Base-by-base conservation (phyloP, 441 rosid genomes). In the Brassica hybrid region DNA sequence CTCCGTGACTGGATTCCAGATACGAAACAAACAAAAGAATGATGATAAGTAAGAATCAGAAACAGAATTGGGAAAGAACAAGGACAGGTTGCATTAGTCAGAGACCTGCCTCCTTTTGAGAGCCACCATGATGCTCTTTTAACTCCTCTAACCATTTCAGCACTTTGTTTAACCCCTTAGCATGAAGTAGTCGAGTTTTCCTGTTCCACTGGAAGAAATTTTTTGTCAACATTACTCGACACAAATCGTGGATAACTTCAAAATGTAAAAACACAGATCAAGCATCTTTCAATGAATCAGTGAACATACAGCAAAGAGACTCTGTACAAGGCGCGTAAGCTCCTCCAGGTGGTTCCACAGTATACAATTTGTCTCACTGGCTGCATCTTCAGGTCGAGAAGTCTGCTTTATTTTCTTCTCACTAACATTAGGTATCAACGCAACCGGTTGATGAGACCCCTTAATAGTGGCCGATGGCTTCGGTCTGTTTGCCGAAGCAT, bases 141-240 rank as follows among this genome's bases (percentile, higher is more conserved):
- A 92, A 79, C 79, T 87, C 89, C 78, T 83, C 82, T 81, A 92
- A 82, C 99, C 99, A 94, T 85, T 82, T 90, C 75, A 89, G 87
- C 80, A 94, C 97, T 77, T 86, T 85, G 78, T 86, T 88, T 83
- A 85, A 76, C 76, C 99, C 99, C 80, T 87, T 88, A 69, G 97
- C 94, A 60, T 94, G 97, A 73, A 94, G 85, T 61, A 86, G 81
- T 81, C 96, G 91, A 73, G 91, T 87, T 82, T 85, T 94, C 78
- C 80, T 86, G 88, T 88, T 94, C 99, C 99, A 94, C 99, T 92
- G 79, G 71, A 82, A 73, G 4, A 23, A 43, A 1, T 1, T 23
- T 63, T 11, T 69, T 18, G 71, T 74, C 79, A 69, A 41, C 5
- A 79, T 43, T 57, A 27, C 57, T 69, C 5, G 3, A 27, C 41